Base-by-base conservation (phyloP, 352 stramenopile species). In the Globisporangium megalacanthum region DNA sequence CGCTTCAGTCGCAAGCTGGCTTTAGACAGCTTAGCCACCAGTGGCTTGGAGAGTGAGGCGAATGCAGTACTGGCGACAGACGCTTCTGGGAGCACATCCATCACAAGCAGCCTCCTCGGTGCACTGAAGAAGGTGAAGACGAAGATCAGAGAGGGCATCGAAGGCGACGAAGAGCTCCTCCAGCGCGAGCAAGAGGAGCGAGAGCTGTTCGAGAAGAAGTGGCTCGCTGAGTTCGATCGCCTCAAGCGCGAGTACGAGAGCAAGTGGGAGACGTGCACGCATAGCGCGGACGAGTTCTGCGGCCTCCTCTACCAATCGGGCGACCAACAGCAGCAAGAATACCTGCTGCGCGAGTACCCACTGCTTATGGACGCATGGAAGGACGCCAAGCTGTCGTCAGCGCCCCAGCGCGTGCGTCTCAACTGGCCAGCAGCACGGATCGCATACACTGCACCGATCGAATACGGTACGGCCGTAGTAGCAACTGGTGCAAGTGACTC, bases 211-310 rank as follows among this genome's bases (percentile, higher is more conserved):
- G 68, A 89, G 57, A 62, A 69, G 17, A 50, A 74, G 58, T 86
- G 77, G 79, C 74, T 89, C 35, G 63, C 58, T 6, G 77, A 85
- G 55, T 89, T 89, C 48, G 68, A 80, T 4, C 47, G 55, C 6
- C 54, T 87, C 29, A 79, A 79, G 49, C 50, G 37, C 39, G 65
- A 79, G 56, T 72, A 86, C 51, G 53, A 70, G 41, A 52, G 50
- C 29, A 80, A 79, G 65, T 87, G 79, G 79, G 68, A 85, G 53
- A 86, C 77, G 13, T 89, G 79, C 56, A 86, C 72, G 19, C 81
- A 88, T 68, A 72, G 66, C 4, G 77, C 79, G 8, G 71, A 88
- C 53, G 77, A 86, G 29, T 89, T 89, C 55, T 89, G 79, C 41
- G 79, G 77, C 0, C 54, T 84, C 45, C 49, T 89, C 33, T 86